Conservation (phyloP, 2,329 filamentous ascomycete species). For the Phyllosticta citribraziliensis region DNA sequence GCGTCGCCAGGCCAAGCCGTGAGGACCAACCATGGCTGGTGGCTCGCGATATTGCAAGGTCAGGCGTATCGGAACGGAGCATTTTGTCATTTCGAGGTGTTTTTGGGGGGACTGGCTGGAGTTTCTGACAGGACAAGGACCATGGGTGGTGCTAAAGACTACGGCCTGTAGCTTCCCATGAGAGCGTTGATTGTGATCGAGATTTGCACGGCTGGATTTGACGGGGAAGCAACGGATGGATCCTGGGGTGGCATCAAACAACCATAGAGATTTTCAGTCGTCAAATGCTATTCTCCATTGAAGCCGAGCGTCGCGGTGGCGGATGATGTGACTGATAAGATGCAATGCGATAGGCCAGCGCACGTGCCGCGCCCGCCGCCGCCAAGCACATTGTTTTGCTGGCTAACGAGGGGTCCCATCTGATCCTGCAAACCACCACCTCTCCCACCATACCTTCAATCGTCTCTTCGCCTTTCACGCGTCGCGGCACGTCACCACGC, state of each 20-base stretch:
- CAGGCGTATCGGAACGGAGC: background rate
- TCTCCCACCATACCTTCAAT: slow-evolving; percentile 1
- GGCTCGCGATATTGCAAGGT: background rate
- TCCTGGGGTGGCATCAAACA: background rate
- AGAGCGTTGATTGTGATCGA: background rate
- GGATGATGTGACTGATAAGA: background rate
- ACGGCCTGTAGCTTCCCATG: background rate
- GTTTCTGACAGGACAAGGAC: background rate
- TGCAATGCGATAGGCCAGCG: background rate
- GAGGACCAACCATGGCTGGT: background rate
- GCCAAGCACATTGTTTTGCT: slow-evolving; percentile 8
- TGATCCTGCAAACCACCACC: slow-evolving; percentile 8
- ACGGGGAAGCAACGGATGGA: background rate
- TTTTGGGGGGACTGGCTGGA: background rate
- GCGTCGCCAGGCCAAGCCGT: background rate
- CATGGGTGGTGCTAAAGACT: background rate
- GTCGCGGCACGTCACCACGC: background rate
- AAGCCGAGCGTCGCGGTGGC: slow-evolving; percentile 1
- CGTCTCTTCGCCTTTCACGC: background rate
- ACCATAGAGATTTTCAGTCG: background rate
- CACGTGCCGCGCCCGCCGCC: slow-evolving; percentile 4
- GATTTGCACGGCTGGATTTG: background rate
- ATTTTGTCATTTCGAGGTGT: background rate
- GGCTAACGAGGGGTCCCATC: slow-evolving; percentile 1
- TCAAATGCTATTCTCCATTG: background rate